Base-by-base conservation (phyloP, 78 protist species). In the Dictyostelium brefeldianum region DNA sequence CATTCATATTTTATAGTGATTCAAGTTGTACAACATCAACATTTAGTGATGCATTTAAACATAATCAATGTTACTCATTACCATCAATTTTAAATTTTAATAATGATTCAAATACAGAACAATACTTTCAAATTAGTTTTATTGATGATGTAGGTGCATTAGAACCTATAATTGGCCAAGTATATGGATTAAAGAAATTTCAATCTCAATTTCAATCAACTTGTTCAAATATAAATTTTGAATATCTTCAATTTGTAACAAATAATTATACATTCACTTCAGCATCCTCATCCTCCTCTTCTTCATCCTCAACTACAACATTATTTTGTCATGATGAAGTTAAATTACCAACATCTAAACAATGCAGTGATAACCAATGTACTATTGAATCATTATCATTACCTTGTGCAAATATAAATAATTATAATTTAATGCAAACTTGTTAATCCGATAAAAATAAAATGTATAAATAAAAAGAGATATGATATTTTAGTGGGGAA, bases 121-220 rank as follows among this genome's bases (percentile, higher is more conserved):
- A 25, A 62, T 62, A 62, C 7, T 67, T 67, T 67, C 41, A 31
- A 31, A 67, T 67, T 36, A 67, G 36, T 17, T 11, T 67, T 12
- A 31, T 67, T 1, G 29, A 31, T 12, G 15, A 31, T 12, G 46
- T 5, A 15, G 29, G 11, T 67, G 43, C 15, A 67, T 29, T 67
- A 14, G 29, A 25, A 27, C 75, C 27, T 29, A 29, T 67, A 31
- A 31, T 67, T 17, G 47, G 29, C 31, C 47, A 67, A 67, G 48
- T 31, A 4, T 67, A 67, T 67, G 75, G 75, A 29, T 36, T 67
- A 67, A 67, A 67, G 47, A 67, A 67, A 67, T 31, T 67, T 67
- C 75, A 67, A 31, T 67, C 25, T 31, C 75, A 67, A 67, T 15
- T 4, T 14, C 27, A 36, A 65, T 27, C 15, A 15, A 31, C 25